Evolutionary conservation across 2,329 filamentous ascomycete species (phyloP), one percentile per base, ranked within the genome.

Genomic region (Thermothelomyces thermophilus): DNA sequence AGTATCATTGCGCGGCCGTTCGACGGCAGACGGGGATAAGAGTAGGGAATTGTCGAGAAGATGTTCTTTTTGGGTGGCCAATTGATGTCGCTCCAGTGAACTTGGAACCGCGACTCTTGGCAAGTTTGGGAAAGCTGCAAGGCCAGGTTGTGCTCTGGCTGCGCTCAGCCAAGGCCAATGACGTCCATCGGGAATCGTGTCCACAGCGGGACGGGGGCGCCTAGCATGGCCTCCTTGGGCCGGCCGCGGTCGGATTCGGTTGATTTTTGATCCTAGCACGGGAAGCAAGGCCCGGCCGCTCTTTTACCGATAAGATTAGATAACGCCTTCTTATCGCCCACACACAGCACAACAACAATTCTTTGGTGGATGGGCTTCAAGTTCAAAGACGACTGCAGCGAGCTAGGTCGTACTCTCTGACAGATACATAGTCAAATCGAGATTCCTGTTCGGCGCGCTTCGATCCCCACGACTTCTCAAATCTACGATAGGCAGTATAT

Each of bases 191-290:
- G 34, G 3, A 46, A 53, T 28, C 50, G 50, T 51, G 48, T 53
- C 55, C 41, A 48, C 33, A 46, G 41, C 42, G 41, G 28, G n/a
- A 48, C 33, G 39, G n/a, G 19, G 35, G 22, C n/a, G n/a, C n/a
- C 43, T 19, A 13, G 1, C 24, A n/a, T 19, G 31, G 31, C 47
- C n/a, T n/a, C n/a, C n/a, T n/a, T n/a, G n/a, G n/a, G n/a, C n/a
- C n/a, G n/a, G n/a, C n/a, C n/a, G n/a, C n/a, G n/a, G n/a, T n/a
- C 51, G 51, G 41, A 36, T 37, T 35, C 54, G 54, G 51, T 24
- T 17, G 14, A 51, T 56, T 11, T 16, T 49, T 50, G 50, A 50
- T 47, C 43, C 55, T 13, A 34, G 26, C 35, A 28, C 43, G 22
- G n/a, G 9, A 31, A 31, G 14, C 14, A 10, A 35, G 33, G 6